A percentile compares a stretch with the other conserved stretches of the same genome.
Conservation (phyloP, 805 yeast species). For the Metschnikowia proteae region DNA sequence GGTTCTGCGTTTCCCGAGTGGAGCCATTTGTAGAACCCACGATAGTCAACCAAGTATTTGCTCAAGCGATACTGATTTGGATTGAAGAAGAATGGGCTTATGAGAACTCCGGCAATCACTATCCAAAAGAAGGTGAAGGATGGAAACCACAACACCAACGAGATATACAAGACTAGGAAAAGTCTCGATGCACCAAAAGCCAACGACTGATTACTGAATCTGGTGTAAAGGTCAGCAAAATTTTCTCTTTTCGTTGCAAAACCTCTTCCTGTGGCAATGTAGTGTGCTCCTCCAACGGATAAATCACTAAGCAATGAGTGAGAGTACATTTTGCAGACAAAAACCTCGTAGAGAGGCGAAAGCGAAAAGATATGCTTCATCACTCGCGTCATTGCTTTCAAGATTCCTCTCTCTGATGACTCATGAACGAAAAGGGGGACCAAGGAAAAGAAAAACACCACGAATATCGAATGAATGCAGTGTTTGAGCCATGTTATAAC, state of each 20-base stretch:
- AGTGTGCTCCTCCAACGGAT: constrained; percentile 82
- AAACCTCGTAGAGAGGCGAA: constrained; percentile 80
- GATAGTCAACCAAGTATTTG: constrained; percentile 93
- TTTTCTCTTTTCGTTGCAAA: constrained; percentile 79
- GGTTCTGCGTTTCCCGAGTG: constrained; percentile 20
- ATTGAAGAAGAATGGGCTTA: constrained; percentile 92
- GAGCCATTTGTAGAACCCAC: constrained; percentile 87
- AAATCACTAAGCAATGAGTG: constrained; percentile 67
- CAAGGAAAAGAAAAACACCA: constrained; percentile 77
- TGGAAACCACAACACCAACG: constrained; percentile 81
- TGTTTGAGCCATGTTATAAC: constrained; percentile 80
- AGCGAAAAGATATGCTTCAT: constrained; percentile 63
- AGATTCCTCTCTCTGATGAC: constrained; percentile 75
- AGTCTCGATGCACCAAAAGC: constrained; percentile 52
- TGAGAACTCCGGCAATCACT: constrained; percentile 77
- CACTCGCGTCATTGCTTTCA: constrained; percentile 70
- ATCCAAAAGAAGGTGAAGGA: constrained; percentile 98
- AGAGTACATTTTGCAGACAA: constrained; percentile 76
- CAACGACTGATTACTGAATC: constrained; percentile 78
- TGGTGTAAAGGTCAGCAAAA: constrained; percentile 66
- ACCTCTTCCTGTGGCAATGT: constrained; percentile 83
- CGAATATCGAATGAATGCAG: constrained; percentile 74
- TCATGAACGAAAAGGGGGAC: constrained; percentile 78
- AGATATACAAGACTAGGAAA: constrained; percentile 12
- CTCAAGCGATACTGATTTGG: constrained; percentile 98